phyloP scores from a whole-genome alignment of 495 filamentous ascomycete genomes.

The Neurospora hispaniola region DNA sequence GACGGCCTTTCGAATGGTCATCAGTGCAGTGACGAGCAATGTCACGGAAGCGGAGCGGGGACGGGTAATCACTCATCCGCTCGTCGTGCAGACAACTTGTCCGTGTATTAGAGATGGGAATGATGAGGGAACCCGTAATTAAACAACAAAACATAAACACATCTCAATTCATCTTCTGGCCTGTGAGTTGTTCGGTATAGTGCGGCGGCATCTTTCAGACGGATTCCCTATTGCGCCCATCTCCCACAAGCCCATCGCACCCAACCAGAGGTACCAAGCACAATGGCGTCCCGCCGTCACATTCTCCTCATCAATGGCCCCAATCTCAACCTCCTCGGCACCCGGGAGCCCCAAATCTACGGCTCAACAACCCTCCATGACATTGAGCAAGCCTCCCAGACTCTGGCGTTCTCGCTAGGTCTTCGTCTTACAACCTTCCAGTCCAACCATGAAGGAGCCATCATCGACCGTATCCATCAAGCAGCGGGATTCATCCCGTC shows the following conservation, averaged over 20 bases:
- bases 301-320: constrained; percentile 70
- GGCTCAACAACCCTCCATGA: constrained; percentile 52
- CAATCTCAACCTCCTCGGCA: constrained; percentile 72
- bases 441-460: constrained; percentile 57
- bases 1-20: neutral
- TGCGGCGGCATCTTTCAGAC: neutral
- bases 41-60: neutral
- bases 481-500: constrained; percentile 28
- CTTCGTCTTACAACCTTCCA: constrained; percentile 44
- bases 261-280: neutral
- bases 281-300: constrained; percentile 36
- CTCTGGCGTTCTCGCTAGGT: constrained; percentile 32
- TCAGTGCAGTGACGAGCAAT: neutral
- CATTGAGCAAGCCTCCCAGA: constrained; percentile 35
- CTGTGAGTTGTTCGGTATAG: neutral
- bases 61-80: neutral
- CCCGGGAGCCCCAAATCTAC: constrained; percentile 61
- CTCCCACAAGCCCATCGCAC: neutral
- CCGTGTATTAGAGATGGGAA: neutral
- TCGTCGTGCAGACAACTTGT: neutral
- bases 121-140: neutral
- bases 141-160: neutral
- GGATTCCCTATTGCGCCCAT: neutral
- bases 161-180: neutral
- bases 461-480: constrained; percentile 50